Percentiles rank a stretch among this genome's conserved stretches.
Evolutionary conservation across 164 flowering plant species (phyloP).

Genomic region (Chimonanthus praecox): DNA sequence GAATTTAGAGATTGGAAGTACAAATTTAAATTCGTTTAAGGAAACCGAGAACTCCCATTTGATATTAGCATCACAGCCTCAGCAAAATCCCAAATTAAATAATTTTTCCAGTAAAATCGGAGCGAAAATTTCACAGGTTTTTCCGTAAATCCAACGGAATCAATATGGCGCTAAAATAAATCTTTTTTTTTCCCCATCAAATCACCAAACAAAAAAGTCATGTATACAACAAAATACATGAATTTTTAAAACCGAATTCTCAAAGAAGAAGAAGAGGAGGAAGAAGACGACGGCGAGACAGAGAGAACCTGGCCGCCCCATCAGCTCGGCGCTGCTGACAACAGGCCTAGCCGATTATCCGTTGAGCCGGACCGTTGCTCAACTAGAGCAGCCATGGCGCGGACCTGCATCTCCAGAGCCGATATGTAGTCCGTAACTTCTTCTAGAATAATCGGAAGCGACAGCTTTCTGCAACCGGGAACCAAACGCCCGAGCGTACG

Average conservation of each 20-base stretch:
- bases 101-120: not conserved
- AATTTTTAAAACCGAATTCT: conserved; percentile 5
- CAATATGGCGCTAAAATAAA: not conserved
- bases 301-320: not conserved
- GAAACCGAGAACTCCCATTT: not conserved
- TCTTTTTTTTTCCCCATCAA: no score
- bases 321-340: conserved; percentile 5
- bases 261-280: not conserved
- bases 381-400: conserved; percentile 54
- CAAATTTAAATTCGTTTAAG: not conserved
- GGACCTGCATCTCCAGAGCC: conserved; percentile 76
- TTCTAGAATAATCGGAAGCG: conserved; percentile 57
- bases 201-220: not conserved
- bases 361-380: conserved; percentile 32
- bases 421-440: conserved; percentile 68
- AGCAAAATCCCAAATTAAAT: not conserved
- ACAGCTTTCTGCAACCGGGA: conserved; percentile 71
- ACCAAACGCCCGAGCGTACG: conserved; percentile 60
- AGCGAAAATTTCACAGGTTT: not conserved
- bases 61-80: not conserved
- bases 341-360: conserved; percentile 1
- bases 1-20: no score
- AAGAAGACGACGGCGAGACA: not conserved
- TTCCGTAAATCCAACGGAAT: no score
- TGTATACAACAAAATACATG: conserved; percentile 18